Evolutionary conservation across 345 rosid genomes (phyloP).

Genomic region (Moricandia moricandioides): DNA sequence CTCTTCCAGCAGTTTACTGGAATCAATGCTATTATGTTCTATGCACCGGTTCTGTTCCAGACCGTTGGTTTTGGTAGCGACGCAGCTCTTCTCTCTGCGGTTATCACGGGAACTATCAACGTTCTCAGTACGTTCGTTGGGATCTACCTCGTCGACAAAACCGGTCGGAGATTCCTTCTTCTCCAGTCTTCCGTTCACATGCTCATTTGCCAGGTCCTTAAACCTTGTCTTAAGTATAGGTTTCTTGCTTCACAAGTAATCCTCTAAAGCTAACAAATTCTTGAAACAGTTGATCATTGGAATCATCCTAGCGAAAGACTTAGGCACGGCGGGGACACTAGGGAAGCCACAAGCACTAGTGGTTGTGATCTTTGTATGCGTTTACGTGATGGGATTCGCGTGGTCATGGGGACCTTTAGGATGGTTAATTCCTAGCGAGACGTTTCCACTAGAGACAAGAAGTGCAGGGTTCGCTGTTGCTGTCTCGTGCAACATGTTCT

Average conservation of each 20-base stretch:
- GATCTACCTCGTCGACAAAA: slow-evolving; percentile 53
- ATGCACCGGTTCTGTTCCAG: slow-evolving; percentile 65
- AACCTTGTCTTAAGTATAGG: background rate
- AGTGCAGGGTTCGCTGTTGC: slow-evolving; percentile 60
- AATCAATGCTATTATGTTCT: slow-evolving; percentile 55
- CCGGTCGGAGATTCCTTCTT: slow-evolving; percentile 52
- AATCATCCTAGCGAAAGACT: slow-evolving; percentile 34
- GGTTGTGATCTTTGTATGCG: slow-evolving; percentile 53
- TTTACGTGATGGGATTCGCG: slow-evolving; percentile 58
- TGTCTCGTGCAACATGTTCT: slow-evolving; percentile 74
- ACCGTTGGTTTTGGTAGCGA: slow-evolving; percentile 61
- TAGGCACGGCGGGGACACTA: slow-evolving; percentile 43
- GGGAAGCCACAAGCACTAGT: slow-evolving; percentile 37
- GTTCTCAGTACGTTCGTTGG: slow-evolving; percentile 60
- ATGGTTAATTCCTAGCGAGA: slow-evolving; percentile 75
- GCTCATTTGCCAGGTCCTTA: slow-evolving; percentile 40
- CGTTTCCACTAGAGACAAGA: slow-evolving; percentile 64
- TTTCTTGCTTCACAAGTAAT: background rate
- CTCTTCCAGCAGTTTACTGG: slow-evolving; percentile 66
- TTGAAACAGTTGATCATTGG: slow-evolving; percentile 49
- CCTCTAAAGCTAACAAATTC: background rate
- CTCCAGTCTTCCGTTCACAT: slow-evolving; percentile 49
- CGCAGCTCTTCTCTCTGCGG: slow-evolving; percentile 60
- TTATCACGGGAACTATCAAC: slow-evolving; percentile 56
- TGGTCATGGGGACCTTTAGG: slow-evolving; percentile 95